Evolutionary conservation across 169 alveolate genomes (phyloP), one percentile per base, ranked within the genome.

Genomic region (Eimeria nieschulzi): DNA sequence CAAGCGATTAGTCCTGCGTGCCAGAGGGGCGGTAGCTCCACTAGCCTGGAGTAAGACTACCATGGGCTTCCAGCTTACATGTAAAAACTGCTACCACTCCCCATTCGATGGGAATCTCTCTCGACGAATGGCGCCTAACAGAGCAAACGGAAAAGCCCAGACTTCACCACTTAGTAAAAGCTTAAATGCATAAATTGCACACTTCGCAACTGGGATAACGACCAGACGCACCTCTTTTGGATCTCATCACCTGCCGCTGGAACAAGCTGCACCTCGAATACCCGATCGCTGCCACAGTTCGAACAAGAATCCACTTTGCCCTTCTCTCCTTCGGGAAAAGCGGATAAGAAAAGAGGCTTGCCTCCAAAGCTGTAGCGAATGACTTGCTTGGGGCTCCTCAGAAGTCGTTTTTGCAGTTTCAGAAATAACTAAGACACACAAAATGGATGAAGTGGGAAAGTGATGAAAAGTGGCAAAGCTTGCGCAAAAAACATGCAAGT

Each of bases 291-390:
- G 64, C 94, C 88, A 72, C 94, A 91, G 0, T 63, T 63, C 17
- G 82, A 88, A 53, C 94, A 91, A 3, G 82, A 87, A 15, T 80
- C 68, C 61, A 21, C 68, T 13, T 51, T 17, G n/a, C 64, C 61
- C 2, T 25, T 56, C 15, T 23, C 53, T 17, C 84, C 84, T 23
- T 56, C 53, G 2, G 87, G 26, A 21, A 53, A 54, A 15, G 64
- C 70, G 7, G 61, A 72, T 13, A 91, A 46, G 73, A 90, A 91
- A 56, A 91, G 87, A 8, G 94, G 94, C 85, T 83, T 73, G 88
- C 94, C 94, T n/a, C 84, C 90, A 66, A 91, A 91, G 83, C 91
- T 54, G 90, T 91, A 91, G 53, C 94, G 87, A 64, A 91, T 71
- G 26, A 86, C 90, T 82, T 91, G 94, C 76, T 56, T 56, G 7